Evolutionary conservation across 2,329 filamentous ascomycete species (phyloP).

Genomic region (Penicillium sp.): DNA sequence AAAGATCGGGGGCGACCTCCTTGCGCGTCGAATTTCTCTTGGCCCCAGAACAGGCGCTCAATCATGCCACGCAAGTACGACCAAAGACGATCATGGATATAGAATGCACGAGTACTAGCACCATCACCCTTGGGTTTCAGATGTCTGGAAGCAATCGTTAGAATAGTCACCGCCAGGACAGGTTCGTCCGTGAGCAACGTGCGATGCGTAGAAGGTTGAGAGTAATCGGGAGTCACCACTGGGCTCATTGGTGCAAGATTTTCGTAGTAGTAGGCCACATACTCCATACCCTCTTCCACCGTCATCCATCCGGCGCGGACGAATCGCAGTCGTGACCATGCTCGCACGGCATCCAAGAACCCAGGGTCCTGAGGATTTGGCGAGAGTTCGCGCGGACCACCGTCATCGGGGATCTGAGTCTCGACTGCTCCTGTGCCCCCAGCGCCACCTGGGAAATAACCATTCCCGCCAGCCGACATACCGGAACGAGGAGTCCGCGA

Average conservation of each 20-base stretch:
- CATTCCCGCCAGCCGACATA: constrained; percentile 53
- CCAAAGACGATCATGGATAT: constrained; percentile 96
- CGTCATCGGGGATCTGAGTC: constrained; percentile 36
- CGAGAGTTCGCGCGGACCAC: constrained; percentile 35
- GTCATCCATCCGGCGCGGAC: constrained; percentile 98
- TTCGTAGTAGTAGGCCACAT: constrained; percentile 95
- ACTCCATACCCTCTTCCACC: constrained; percentile 87
- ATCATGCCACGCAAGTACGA: constrained; percentile 94
- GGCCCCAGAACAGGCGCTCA: constrained; percentile 91
- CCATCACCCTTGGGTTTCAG: constrained; percentile 79
- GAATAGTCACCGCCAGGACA: constrained; percentile 86
- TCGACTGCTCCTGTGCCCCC: constrained; percentile 35
- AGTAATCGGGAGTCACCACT: constrained; percentile 90
- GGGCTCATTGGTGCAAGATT: constrained; percentile 91
- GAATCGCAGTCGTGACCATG: constrained; percentile 92
- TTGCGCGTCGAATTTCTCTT: constrained; percentile 91
- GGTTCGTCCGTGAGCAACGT: constrained; percentile 88
- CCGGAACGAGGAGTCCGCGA: constrained; percentile 47
- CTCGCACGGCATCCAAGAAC: constrained; percentile 71
- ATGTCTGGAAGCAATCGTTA: constrained; percentile 90
- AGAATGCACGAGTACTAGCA: constrained; percentile 80
- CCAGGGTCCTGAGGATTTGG: constrained; percentile 45
- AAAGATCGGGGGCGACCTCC: constrained; percentile 71
- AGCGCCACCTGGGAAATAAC: constrained; percentile 53
- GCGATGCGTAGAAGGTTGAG: constrained; percentile 77